Evolutionary conservation across 345 rosid genomes (phyloP), one percentile per base, ranked within the genome.

Genomic region (Eucalyptus microcorys): DNA sequence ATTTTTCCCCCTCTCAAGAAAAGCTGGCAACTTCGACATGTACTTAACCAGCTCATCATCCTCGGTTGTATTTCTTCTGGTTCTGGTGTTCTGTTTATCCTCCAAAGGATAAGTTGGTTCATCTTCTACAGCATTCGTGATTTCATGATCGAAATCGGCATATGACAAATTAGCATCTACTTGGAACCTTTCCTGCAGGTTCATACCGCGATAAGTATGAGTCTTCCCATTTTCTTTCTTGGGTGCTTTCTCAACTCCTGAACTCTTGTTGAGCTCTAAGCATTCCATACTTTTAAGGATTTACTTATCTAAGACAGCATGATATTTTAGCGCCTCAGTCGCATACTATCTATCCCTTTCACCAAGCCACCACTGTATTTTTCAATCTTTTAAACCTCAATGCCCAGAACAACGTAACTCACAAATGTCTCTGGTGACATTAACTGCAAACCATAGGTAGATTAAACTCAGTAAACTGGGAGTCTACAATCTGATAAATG

Each of bases 1-100:
- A 5, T 91, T 90, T 89, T 92, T 93, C 83, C 96, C 91, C 92
- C 91, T 92, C 95, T 95, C 96, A 90, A 96, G 92, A 94, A 93
- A 98, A 93, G 93, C 93, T 10, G 99, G 99, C 92, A 98, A 89
- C 85, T 94, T 94, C 0, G 99, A 96, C 99, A 98, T 97, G 91
- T 95, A 94, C 94, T 94, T 96, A 40, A 98, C 97, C 88, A 96
- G 95, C 95, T 97, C 99, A 32, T 92, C 95, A 88, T 95, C 98
- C 76, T 88, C 89, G 14, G 48, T 86, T 43, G 71, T 47, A 59
- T 91, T 87, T 89, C 90, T 91, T 86, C 90, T 87, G 49, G 88
- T 87, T 55, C 86, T 66, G 10, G 88, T 91, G 87, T 90, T 94
- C 37, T 88, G 87, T 43, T 90, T 91, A 87, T 89, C 91, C 88